Evolutionary conservation across 495 filamentous ascomycete species (phyloP), one percentile per base, ranked within the genome.

Genomic region (Podospora appendiculata): DNA sequence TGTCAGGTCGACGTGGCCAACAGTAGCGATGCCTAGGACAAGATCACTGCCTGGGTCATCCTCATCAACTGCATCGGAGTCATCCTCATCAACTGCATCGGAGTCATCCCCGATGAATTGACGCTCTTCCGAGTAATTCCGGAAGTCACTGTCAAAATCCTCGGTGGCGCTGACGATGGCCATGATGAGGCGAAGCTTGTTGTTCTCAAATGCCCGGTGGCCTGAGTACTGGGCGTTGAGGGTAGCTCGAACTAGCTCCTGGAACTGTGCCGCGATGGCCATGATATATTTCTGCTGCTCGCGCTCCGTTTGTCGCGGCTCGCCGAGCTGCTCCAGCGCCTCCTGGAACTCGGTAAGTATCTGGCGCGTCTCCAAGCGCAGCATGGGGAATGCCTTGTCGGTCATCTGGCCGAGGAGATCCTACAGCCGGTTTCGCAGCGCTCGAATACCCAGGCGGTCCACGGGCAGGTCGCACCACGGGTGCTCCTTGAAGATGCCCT

Each of bases 381-480:
- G 65, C 38, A 62, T 61, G 4, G 77, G 73, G 58, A 82, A 84
- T 48, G 72, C 75, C 0, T 64, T 62, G 6, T 68, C 61, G 3
- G 75, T 69, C 56, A 74, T 66, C 2, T 70, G 58, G 4, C 59
- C 63, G 4, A 82, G 62, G 0, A 77, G 62, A 13, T 72, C 65
- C 1, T 62, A 49, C 0, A 82, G 61, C 4, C 71, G 72, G 7
- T 47, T 46, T 45, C 61, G 67, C 4, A 86, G 59, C 0, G 81
- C 68, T 1, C 52, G 40, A 14, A 82, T 71, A 0, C 83, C 82
- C 40, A 76, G 72, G 8, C 70, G 58, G 33, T 77, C 76, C 18
- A 61, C 52, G 1, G 60, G 58, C 4, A 84, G 50, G 8, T 51
- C 51, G 32, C 56, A 67, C 79, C 79, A 84, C 55, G 55, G 67